A percentile compares a stretch with the other conserved stretches of the same genome.
phyloP scores from a whole-genome alignment of 176 grass and related monocot genomes.

The Phoenix roebelenii region DNA sequence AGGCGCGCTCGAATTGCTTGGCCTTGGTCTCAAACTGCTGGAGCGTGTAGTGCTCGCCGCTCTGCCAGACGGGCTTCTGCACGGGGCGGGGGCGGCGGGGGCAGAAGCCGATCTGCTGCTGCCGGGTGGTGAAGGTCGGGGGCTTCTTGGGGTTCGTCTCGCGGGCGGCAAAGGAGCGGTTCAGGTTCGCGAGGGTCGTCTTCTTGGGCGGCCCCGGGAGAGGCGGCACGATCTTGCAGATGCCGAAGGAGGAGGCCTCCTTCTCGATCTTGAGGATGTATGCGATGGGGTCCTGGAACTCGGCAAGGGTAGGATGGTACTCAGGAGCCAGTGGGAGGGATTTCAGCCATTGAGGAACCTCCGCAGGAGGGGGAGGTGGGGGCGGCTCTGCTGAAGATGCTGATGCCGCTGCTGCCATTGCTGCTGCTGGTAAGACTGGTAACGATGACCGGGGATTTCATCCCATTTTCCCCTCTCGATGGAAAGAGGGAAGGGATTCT shows the following conservation, averaged over 20 bases:
- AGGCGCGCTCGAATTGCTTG: conserved; percentile 53
- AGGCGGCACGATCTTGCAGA: conserved; percentile 97
- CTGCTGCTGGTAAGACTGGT: too few relatives aligned
- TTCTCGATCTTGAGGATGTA: conserved; percentile 95
- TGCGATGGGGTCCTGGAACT: conserved; percentile 88
- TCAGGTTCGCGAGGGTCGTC: conserved; percentile 52
- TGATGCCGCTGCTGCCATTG: too few relatives aligned
- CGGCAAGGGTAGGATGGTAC: conserved; percentile 59
- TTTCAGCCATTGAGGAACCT: conserved; percentile 54
- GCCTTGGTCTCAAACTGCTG: conserved; percentile 80
- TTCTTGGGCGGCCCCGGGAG: conserved; percentile 48
- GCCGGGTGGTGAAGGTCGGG: conserved; percentile 79
- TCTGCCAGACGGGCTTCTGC: conserved; percentile 81
- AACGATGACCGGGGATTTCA: too few relatives aligned
- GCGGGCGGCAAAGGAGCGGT: conserved; percentile 59
- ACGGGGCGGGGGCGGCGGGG: conserved; percentile 67
- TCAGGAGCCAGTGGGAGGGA: conserved; percentile 76
- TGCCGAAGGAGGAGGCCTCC: conserved; percentile 83
- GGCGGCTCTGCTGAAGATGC: too few relatives aligned
- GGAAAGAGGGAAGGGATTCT: too few relatives aligned
- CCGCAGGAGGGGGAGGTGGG: conserved; percentile 27
- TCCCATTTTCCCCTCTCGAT: too few relatives aligned
- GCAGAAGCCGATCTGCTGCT: conserved; percentile 93
- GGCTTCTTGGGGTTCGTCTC: conserved; percentile 10
- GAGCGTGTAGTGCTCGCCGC: conserved; percentile 80